Percentiles rank a stretch among this genome's conserved stretches.
Evolutionary conservation across 2,329 filamentous ascomycete genomes (phyloP).

Genomic region (Pseudogymnoascus sp.): DNA sequence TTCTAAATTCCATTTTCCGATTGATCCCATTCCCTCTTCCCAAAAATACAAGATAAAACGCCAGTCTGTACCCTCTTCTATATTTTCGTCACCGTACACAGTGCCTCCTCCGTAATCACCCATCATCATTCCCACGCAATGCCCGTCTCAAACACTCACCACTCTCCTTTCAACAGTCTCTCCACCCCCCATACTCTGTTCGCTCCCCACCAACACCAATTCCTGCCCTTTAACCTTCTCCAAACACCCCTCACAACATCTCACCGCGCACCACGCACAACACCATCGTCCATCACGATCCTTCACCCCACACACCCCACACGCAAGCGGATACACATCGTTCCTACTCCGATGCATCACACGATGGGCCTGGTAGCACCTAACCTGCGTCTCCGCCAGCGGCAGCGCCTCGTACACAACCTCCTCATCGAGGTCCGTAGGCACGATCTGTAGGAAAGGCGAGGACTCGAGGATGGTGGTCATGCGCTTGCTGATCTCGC

Average conservation of each 20-base stretch:
- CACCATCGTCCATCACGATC: slow-evolving; percentile 25
- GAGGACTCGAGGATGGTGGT: background rate
- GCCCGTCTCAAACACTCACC: background rate
- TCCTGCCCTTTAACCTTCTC: slow-evolving; percentile 11
- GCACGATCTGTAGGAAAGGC: background rate
- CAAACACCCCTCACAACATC: slow-evolving; percentile 27
- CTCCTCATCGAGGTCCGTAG: background rate
- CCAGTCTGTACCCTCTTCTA: background rate
- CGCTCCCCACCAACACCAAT: background rate
- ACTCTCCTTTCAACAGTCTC: background rate
- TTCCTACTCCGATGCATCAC: slow-evolving; percentile 26
- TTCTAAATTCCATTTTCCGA: background rate
- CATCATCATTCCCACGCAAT: background rate
- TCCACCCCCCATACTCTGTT: background rate
- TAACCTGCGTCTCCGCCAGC: slow-evolving; percentile 18
- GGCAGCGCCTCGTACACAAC: background rate
- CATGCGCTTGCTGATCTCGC: slow-evolving; percentile 2
- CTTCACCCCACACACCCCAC: slow-evolving; percentile 26
- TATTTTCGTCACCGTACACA: background rate
- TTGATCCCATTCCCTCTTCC: background rate
- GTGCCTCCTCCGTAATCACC: background rate
- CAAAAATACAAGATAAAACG: background rate
- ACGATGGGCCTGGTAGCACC: slow-evolving; percentile 27
- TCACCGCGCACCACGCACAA: slow-evolving; percentile 29
- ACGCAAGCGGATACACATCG: slow-evolving; percentile 25